Base-by-base conservation (phyloP, 805 yeast genomes). In the Candida stauntonica region DNA sequence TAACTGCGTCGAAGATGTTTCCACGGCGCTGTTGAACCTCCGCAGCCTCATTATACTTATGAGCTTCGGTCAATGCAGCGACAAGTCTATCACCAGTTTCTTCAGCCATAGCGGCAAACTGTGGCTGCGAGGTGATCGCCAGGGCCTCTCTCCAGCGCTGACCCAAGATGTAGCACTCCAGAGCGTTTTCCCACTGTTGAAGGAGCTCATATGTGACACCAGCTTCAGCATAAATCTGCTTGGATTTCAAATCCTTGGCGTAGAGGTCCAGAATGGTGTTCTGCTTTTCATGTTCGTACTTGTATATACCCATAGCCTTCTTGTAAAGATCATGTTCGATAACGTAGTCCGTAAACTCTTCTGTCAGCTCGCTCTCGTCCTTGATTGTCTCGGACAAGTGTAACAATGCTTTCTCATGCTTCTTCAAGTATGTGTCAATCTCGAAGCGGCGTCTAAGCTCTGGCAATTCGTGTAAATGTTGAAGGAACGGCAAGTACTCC, bases 401-500 rank as follows among this genome's bases (percentile, higher is more conserved):
- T 12, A 55, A 64, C 46, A 91, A 64, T 0, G 96, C 98, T 55
- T 75, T 78, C 23, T 70, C 74, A 55, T 71, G 69, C 32, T 79
- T 74, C 52, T 81, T 78, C 58, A 93, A 72, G 55, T 79, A 70
- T 35, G 85, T 82, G 57, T 93, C 98, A 49, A 93, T 84, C 55
- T 78, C 60, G 55, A 86, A 89, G 54, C 75, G 72, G 48, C 80
- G 77, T 44, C 95, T 75, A 39, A 78, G 60, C 5, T 75, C 80
- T 1, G 75, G 64, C 59, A 82, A 85, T 29, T 74, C 75, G 48
- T 86, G 82, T 38, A 93, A 67, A 33, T 79, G 72, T 54, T 87
- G 95, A 48, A 93, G 70, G 61, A 93, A 93, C 36, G 99, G 96
- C 36, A 93, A 66, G 51, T 93, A 93, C 61, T 93, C 99, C 54